Percentiles rank a stretch among this genome's conserved stretches.
Evolutionary conservation across 164 flowering plant genomes (phyloP).

Genomic region (Umbellularia californica): DNA sequence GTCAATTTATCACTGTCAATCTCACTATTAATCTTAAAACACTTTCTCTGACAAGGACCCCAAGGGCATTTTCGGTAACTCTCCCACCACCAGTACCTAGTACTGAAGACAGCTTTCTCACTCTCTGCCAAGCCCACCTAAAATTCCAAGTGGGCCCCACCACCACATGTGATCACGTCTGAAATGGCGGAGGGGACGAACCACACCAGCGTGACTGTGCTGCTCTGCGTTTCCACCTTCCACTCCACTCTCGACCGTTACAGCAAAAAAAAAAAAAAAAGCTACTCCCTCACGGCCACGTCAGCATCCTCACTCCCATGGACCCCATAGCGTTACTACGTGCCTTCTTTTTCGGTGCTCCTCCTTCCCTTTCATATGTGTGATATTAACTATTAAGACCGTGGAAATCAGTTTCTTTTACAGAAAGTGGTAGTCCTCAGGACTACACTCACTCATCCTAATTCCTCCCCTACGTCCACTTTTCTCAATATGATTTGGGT

Average conservation of each 20-base stretch:
- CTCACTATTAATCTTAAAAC: no score
- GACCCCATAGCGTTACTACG: neutral
- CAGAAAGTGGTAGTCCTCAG: neutral
- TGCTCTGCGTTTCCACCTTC: neutral
- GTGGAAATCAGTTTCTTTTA: no score
- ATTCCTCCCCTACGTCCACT: no score
- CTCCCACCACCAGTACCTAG: no score
- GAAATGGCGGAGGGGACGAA: neutral
- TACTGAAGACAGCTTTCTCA: no score
- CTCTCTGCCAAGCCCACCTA: no score
- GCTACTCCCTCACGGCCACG: neutral
- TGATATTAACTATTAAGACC: no score
- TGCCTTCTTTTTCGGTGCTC: neutral
- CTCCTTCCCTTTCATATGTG: neutral
- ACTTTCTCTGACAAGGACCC: no score
- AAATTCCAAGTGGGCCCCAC: conserved; percentile 1
- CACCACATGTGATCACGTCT: conserved; percentile 1
- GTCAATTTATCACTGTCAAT: no score
- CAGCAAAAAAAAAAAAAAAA: neutral
- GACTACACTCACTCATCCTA: neutral
- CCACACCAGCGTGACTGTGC: neutral
- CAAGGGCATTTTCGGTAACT: no score
- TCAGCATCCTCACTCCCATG: neutral
- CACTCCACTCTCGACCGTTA: conserved; percentile 2
- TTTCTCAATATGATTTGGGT: no score